Evolutionary conservation across 2,329 filamentous ascomycete genomes (phyloP), one percentile per base, ranked within the genome.

Genomic region (Fusarium chlamydosporum): DNA sequence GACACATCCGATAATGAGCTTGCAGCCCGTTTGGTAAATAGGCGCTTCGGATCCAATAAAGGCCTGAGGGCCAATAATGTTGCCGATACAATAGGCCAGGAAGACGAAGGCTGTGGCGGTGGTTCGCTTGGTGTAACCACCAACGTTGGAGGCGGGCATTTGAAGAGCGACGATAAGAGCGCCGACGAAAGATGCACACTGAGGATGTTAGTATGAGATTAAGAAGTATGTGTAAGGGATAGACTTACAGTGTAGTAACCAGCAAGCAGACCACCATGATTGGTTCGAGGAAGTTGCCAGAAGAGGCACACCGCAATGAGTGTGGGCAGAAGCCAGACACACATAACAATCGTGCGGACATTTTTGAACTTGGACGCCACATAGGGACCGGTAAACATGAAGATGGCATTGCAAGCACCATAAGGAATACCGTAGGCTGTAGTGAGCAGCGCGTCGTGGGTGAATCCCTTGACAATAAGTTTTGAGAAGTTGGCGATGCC

Each of bases 401-500:
- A 86, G n/a, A 86, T 73, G 4, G 86, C 79, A 56, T 86, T 84
- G 68, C 85, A 86, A 2, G 79, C 82, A 7, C 86, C 86, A 42
- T 83, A 81, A 0, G 86, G 86, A 33, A 88, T 88, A 0, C 85
- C 86, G 5, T 85, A 79, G 0, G 82, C 82, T 0, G 84, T 85
- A 0, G 86, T 86, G 9, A 79, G 18, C 1, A 76, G 64, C 7
- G 73, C 64, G 20, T 73, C 66, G 10, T 74, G 58, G 8, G 81
- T 81, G 3, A 85, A 75, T 2, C 83, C 81, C 57, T 86, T 86
- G 72, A 87, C 81, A 55, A 88, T 77, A 55, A 78, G 67, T 86
- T 87, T 87, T 38, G 83, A 82, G 65, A 88, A 88, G 67, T 85
- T 87, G 7, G 85, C 82, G 10, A 86, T 86, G 0, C 85, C 86